Percentiles rank a stretch among this genome's conserved stretches.
phyloP scores from a whole-genome alignment of 495 filamentous ascomycete genomes.

The Lineolata rhizophorae region DNA sequence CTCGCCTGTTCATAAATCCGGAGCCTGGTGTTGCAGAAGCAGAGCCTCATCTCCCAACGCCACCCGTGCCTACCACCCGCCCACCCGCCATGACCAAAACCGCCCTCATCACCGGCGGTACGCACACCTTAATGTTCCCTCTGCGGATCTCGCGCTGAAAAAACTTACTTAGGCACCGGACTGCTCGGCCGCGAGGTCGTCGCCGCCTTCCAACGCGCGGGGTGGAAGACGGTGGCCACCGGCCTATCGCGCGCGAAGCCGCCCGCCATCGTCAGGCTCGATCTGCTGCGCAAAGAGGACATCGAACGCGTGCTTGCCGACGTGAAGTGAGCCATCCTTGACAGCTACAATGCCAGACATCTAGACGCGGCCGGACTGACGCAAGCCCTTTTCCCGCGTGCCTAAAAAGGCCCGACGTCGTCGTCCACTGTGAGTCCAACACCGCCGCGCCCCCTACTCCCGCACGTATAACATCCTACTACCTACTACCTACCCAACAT shows the following conservation, averaged over 20 bases:
- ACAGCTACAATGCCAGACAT: constrained; percentile 1
- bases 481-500: neutral
- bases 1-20: too few species aligned
- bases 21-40: too few species aligned
- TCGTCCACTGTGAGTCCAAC: constrained; percentile 53
- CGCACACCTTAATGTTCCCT: constrained; percentile 5
- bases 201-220: constrained; percentile 43
- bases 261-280: constrained; percentile 50
- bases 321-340: constrained; percentile 28
- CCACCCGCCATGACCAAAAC: constrained; percentile 40
- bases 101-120: constrained; percentile 68
- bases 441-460: constrained; percentile 1
- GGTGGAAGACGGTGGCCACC: constrained; percentile 66
- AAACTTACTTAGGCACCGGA: constrained; percentile 21
- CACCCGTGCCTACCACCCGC: too few species aligned
- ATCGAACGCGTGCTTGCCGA: constrained; percentile 40
- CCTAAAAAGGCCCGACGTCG: constrained; percentile 65
- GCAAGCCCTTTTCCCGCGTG: too few species aligned
- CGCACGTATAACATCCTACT: neutral
- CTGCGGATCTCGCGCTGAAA: constrained; percentile 2
- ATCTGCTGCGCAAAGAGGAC: constrained; percentile 36
- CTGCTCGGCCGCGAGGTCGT: constrained; percentile 64
- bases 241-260: constrained; percentile 54
- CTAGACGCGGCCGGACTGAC: too few species aligned
- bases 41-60: too few species aligned